phyloP scores from a whole-genome alignment of 345 rosid genomes.

The Gynandropsis gynandra region DNA sequence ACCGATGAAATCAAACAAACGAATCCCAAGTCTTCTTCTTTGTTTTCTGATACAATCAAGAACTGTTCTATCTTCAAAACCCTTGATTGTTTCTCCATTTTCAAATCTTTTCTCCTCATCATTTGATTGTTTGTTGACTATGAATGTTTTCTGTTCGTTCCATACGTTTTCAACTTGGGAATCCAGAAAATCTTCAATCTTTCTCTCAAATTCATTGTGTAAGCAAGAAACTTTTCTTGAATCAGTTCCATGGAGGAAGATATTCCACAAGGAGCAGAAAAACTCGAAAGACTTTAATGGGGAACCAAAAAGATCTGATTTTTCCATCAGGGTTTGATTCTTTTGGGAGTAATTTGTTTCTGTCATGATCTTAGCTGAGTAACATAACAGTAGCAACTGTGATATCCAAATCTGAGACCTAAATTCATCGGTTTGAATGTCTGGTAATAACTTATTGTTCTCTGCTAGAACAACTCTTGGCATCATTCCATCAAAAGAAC shows the following conservation, averaged over 20 bases:
- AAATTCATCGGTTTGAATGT: conserved; percentile 23
- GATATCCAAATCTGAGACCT: conserved; percentile 49
- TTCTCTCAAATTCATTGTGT: conserved; percentile 15
- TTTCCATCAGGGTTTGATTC: conserved; percentile 25
- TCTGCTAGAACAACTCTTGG: conserved; percentile 51
- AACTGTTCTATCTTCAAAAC: neutral
- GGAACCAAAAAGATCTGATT: conserved; percentile 27
- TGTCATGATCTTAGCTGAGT: conserved; percentile 43
- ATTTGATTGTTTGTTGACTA: neutral
- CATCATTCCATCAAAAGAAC: conserved; percentile 36
- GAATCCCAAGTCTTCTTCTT: conserved; percentile 20
- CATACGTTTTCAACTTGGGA: conserved; percentile 8
- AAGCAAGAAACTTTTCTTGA: conserved; percentile 21
- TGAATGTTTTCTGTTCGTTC: conserved; percentile 12
- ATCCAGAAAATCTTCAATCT: conserved; percentile 10
- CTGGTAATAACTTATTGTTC: conserved; percentile 33
- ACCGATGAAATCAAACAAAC: conserved; percentile 19
- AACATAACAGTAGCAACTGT: conserved; percentile 51
- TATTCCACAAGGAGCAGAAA: conserved; percentile 39
- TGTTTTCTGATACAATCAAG: conserved; percentile 9
- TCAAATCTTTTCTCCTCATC: neutral
- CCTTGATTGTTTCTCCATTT: neutral
- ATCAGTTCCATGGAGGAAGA: conserved; percentile 35
- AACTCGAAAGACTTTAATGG: conserved; percentile 29
- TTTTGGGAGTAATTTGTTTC: conserved; percentile 31